Evolutionary conservation across 2,329 filamentous ascomycete species (phyloP), one percentile per base, ranked within the genome.

Genomic region (Talaromyces sp.): DNA sequence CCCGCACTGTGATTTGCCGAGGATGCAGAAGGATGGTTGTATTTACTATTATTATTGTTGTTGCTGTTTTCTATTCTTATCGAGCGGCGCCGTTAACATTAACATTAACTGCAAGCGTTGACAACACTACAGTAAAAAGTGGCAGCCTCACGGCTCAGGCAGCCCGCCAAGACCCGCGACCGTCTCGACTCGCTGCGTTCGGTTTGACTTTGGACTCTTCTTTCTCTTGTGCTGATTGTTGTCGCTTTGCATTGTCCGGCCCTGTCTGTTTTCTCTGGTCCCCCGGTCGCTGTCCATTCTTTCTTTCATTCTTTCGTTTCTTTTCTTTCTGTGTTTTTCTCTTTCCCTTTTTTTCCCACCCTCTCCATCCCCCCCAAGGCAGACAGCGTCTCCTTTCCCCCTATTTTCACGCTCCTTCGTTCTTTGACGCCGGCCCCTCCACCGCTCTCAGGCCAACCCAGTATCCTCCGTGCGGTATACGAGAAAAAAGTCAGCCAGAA

Each of bases 381-480:
- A 59, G 54, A 66, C 54, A 54, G 53, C 60, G 60, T 59, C 61
- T 62, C 65, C 56, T 52, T 62, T 64, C 61, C 61, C 51, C 59
- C 58, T 57, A 55, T 59, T 54, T 60, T 63, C n/a, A 61, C 60
- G 55, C 46, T 56, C 65, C 59, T 64, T 60, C 56, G 51, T 63
- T 57, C 61, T 57, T 57, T 60, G 62, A 52, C 48, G 14, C 26
- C 48, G 9, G 6, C 48, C 27, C 21, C 24, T 29, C 21, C 48
- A 52, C 48, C 11, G 48, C 14, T 27, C 48, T 24, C 19, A 21
- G 3, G 24, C 24, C 48, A 24, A 2, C 11, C 2, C 48, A 35
- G 32, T 14, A 14, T 35, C 12, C 9, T 32, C 3, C 12, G 32
- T 35, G 32, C 32, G 32, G 11, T 4, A 35, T 12, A 12, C 11